These are phyloP conservation scores for Spergularia bocconei DNA, from an alignment of 148 eudicot genomes.

Conservation along the genomic window DNA sequence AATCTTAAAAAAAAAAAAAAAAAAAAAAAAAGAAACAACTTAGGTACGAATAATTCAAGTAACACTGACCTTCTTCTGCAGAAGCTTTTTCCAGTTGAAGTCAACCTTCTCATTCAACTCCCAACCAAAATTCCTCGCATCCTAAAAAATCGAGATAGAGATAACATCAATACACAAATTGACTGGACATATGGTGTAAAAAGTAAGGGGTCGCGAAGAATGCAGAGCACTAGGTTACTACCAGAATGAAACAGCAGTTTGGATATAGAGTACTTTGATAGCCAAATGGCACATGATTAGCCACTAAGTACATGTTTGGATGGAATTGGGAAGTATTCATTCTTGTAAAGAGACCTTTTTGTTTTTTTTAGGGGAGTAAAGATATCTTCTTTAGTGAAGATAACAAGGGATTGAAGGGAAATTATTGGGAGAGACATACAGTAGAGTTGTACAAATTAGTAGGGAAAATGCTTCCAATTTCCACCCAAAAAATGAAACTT, in stretches of 20 bases:
- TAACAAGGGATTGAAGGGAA: no score
- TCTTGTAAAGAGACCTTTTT: no score
- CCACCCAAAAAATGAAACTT: background rate
- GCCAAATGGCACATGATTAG: background rate
- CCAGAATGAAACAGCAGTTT: background rate
- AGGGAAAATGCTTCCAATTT: background rate
- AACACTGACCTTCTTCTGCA: constrained; percentile 81
- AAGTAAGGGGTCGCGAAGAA: background rate
- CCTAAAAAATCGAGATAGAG: constrained; percentile 45
- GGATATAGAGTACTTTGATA: background rate
- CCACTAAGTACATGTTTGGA: background rate
- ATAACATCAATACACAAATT: background rate
- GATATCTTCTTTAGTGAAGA: no score
- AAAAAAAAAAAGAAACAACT: no score
- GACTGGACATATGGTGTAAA: background rate
- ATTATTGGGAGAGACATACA: no score
- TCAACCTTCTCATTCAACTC: constrained; percentile 74
- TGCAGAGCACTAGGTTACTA: background rate
- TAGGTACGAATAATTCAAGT: constrained; percentile 4
- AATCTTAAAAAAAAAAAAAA: background rate
- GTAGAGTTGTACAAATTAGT: background rate
- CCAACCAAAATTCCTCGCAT: constrained; percentile 91
- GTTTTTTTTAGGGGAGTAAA: no score
- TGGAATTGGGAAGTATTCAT: no score
- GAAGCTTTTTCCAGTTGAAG: constrained; percentile 92